Conservation (phyloP, 2,329 filamentous ascomycete species). For the Neocucurbitaria cava region DNA sequence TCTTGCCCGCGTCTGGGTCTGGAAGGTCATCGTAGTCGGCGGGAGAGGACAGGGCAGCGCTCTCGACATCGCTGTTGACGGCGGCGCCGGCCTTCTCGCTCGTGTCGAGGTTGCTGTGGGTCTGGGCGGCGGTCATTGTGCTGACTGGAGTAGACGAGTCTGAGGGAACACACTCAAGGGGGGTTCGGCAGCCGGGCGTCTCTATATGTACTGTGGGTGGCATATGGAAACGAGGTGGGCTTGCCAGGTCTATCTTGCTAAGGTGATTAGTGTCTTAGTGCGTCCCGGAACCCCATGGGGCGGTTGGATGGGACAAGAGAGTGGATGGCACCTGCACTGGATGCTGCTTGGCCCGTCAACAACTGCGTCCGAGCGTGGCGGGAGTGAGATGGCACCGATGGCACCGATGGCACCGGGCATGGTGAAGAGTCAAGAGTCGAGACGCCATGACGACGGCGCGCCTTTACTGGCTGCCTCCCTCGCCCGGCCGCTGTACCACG, state of each 20-base stretch:
- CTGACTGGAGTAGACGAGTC: slow-evolving; percentile 22
- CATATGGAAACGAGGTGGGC: slow-evolving; percentile 15
- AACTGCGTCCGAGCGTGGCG: slow-evolving; percentile 36
- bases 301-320: slow-evolving; percentile 41
- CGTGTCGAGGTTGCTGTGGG: slow-evolving; percentile 20
- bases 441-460: slow-evolving; percentile 4
- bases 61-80: slow-evolving; percentile 37
- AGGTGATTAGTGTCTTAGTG: slow-evolving; percentile 28
- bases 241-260: slow-evolving; percentile 19
- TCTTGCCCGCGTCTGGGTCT: slow-evolving; percentile 45
- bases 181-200: slow-evolving; percentile 29
- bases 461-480: slow-evolving; percentile 10
- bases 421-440: too few species aligned
- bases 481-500: slow-evolving; percentile 35
- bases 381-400: slow-evolving; percentile 12
- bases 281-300: slow-evolving; percentile 43
- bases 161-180: slow-evolving; percentile 19
- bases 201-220: slow-evolving; percentile 40
- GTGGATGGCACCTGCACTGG: too few species aligned
- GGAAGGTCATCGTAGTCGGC: slow-evolving; percentile 44
- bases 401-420: too few species aligned
- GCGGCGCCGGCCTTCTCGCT: slow-evolving; percentile 33
- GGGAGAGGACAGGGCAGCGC: slow-evolving; percentile 31
- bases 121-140: slow-evolving; percentile 44
- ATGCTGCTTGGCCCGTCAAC: slow-evolving; percentile 36